Conservation (phyloP, 1,284 basidiomycete species). For the Xerocomus cyaneibrunnescens region DNA sequence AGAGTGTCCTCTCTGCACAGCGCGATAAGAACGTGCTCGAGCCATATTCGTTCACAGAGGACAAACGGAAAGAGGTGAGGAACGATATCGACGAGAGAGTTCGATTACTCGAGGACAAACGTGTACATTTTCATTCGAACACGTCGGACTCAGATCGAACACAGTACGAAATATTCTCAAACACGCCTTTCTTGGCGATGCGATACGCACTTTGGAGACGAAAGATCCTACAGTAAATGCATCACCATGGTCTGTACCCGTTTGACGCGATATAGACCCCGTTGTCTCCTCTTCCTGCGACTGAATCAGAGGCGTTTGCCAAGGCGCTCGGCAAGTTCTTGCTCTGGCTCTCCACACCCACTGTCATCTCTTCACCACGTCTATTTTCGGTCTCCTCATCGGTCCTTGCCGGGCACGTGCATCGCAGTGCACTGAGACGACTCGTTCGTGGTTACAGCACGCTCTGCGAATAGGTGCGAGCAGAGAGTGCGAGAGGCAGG, state of each 20-base stretch:
- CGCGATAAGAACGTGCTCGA: slow-evolving; percentile 64
- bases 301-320: slow-evolving; percentile 56
- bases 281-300: slow-evolving; percentile 60
- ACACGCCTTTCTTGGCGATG: slow-evolving; percentile 72
- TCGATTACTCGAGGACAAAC: slow-evolving; percentile 70
- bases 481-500: slow-evolving; percentile 50
- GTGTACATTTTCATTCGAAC: slow-evolving; percentile 51
- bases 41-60: slow-evolving; percentile 68
- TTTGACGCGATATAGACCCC: slow-evolving; percentile 53
- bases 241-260: neutral
- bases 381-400: slow-evolving; percentile 72
- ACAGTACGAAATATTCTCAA: slow-evolving; percentile 71
- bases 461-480: slow-evolving; percentile 75
- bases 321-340: slow-evolving; percentile 60
- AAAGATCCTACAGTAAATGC: slow-evolving; percentile 54
- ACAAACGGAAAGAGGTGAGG: slow-evolving; percentile 60
- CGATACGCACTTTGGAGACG: slow-evolving; percentile 57
- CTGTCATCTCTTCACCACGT: slow-evolving; percentile 76
- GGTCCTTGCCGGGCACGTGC: slow-evolving; percentile 65
- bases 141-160: neutral
- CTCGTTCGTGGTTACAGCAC: slow-evolving; percentile 68
- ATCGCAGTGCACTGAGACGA: slow-evolving; percentile 68
- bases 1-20: too few species aligned
- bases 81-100: slow-evolving; percentile 65
- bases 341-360: slow-evolving; percentile 63